Percentiles rank a stretch among this genome's conserved stretches.
phyloP scores from a whole-genome alignment of 2,329 filamentous ascomycete species.

The Beauveria varroae region DNA sequence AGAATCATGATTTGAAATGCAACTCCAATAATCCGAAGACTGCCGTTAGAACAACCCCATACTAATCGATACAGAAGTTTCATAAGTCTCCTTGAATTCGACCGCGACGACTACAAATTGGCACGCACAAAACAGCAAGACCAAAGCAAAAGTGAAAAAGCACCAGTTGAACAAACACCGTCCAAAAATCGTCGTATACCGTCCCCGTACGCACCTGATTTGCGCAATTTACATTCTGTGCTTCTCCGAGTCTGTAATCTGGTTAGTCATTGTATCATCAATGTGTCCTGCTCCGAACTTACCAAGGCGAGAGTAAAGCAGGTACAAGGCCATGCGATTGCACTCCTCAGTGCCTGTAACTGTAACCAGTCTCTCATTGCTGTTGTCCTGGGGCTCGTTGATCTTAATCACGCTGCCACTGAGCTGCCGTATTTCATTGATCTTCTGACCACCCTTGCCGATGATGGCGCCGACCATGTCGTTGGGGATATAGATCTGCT shows the following conservation, averaged over 20 bases:
- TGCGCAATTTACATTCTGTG: slow-evolving; percentile 29
- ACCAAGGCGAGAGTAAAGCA: slow-evolving; percentile 98
- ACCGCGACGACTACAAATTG: slow-evolving; percentile 4
- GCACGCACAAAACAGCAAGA: neutral
- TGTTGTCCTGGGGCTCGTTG: slow-evolving; percentile 98
- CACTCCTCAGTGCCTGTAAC: slow-evolving; percentile 97
- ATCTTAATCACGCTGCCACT: slow-evolving; percentile 99
- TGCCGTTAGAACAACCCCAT: slow-evolving; percentile 1
- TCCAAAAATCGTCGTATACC: neutral
- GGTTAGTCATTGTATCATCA: slow-evolving; percentile 12
- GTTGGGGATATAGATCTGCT: slow-evolving; percentile 98
- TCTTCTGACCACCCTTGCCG: slow-evolving; percentile 96
- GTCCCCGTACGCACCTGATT: neutral
- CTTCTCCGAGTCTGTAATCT: slow-evolving; percentile 36
- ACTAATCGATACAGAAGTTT: slow-evolving; percentile 10
- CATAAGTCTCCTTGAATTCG: slow-evolving; percentile 5
- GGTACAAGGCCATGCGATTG: slow-evolving; percentile 99
- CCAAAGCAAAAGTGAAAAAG: neutral
- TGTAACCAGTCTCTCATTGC: slow-evolving; percentile 94
- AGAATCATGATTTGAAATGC: neutral
- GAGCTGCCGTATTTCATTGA: slow-evolving; percentile 96
- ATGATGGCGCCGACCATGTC: slow-evolving; percentile 99
- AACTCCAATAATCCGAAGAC: slow-evolving; percentile 2
- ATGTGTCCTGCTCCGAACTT: slow-evolving; percentile 27
- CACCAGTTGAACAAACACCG: slow-evolving; percentile 2